phyloP scores from a whole-genome alignment of 176 grass and related monocot species.

The Musa troglodytarum region DNA sequence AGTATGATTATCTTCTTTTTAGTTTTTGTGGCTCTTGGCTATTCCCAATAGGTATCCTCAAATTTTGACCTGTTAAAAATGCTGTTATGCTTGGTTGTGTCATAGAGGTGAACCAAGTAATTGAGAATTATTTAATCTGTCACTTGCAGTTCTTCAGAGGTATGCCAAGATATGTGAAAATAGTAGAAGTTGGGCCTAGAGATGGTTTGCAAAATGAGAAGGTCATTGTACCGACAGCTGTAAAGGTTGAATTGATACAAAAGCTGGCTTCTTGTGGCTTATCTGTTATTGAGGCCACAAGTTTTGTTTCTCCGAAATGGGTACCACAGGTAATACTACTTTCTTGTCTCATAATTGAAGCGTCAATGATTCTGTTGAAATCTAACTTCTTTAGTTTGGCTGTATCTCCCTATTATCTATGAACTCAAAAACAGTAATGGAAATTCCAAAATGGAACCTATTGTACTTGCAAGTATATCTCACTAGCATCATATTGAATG shows the following conservation, averaged over 20 bases:
- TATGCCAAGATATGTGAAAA: constrained; percentile 68
- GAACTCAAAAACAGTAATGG: too few relatives aligned
- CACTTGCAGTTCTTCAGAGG: constrained; percentile 49
- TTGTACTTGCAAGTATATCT: too few relatives aligned
- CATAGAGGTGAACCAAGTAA: neutral
- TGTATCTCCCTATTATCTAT: too few relatives aligned
- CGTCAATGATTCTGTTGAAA: neutral
- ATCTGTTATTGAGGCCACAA: constrained; percentile 83
- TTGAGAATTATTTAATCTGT: constrained; percentile 4
- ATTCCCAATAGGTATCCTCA: neutral
- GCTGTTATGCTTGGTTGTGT: neutral
- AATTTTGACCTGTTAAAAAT: neutral
- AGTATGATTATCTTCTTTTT: neutral
- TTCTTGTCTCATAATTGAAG: neutral
- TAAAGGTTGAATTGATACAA: constrained; percentile 85
- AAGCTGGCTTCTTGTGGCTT: constrained; percentile 61
- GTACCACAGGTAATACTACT: constrained; percentile 59
- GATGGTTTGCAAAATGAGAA: constrained; percentile 93
- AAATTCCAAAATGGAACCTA: too few relatives aligned
- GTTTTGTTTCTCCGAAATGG: constrained; percentile 99
- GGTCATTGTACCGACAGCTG: constrained; percentile 42
- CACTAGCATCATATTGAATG: too few relatives aligned
- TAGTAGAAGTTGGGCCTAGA: constrained; percentile 87
- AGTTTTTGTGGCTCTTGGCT: neutral
- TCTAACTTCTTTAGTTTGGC: neutral